Conservation (phyloP, 148 eudicot genomes). For the Spergularia marina region DNA sequence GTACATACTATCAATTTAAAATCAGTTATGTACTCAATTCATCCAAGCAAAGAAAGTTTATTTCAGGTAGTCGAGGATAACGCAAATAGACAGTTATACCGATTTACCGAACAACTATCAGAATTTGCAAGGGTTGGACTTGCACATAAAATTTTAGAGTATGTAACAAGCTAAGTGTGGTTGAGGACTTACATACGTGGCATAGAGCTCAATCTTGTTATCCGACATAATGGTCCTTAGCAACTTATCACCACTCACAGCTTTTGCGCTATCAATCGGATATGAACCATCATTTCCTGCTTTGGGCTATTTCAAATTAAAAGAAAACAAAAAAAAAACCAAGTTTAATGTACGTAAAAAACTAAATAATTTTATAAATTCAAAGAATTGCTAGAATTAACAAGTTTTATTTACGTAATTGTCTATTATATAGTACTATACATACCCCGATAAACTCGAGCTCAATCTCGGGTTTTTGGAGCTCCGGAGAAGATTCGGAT, state of each 20-base stretch:
- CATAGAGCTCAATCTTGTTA: slow-evolving; percentile 93
- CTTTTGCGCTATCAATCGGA: slow-evolving; percentile 58
- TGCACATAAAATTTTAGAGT: too few relatives aligned
- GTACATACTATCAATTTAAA: too few relatives aligned
- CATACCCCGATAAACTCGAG: slow-evolving; percentile 81
- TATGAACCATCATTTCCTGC: slow-evolving; percentile 54
- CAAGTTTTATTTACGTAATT: too few relatives aligned
- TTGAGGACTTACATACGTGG: slow-evolving; percentile 66
- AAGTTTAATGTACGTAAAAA: background rate
- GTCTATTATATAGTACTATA: background rate
- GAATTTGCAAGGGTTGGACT: too few relatives aligned
- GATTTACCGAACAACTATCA: too few relatives aligned
- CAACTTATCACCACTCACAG: slow-evolving; percentile 83
- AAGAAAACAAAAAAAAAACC: background rate
- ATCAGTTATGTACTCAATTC: too few relatives aligned
- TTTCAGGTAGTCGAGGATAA: too few relatives aligned
- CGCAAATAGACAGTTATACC: too few relatives aligned
- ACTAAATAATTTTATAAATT: background rate
- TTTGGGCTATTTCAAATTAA: slow-evolving; percentile 45
- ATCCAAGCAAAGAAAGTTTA: too few relatives aligned
- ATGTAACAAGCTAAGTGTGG: too few relatives aligned
- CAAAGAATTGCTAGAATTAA: background rate
- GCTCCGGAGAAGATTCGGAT: slow-evolving; percentile 33
- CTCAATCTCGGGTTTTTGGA: slow-evolving; percentile 59
- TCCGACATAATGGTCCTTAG: slow-evolving; percentile 82